A percentile compares a stretch with the other conserved stretches of the same genome.
Evolutionary conservation across 1,284 basidiomycete species (phyloP).

Genomic region (Taiwanofungus camphoratus): DNA sequence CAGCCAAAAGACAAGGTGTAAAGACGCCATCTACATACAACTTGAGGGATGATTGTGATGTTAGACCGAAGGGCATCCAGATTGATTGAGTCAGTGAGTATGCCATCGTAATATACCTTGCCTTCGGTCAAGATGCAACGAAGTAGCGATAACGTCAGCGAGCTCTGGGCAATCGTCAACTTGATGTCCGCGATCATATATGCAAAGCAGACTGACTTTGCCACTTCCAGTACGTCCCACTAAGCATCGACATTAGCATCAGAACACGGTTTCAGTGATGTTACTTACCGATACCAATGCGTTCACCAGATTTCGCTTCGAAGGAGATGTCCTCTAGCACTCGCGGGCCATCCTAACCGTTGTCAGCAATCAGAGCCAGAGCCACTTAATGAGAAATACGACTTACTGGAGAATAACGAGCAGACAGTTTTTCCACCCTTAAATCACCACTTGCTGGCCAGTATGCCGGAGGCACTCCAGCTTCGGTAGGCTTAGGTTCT

Average conservation of each 20-base stretch:
- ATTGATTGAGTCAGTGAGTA: constrained; percentile 40
- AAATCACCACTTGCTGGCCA: constrained; percentile 71
- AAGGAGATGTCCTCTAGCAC: constrained; percentile 46
- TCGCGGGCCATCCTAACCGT: constrained; percentile 34
- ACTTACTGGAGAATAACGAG: constrained; percentile 37
- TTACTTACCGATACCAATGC: constrained; percentile 58
- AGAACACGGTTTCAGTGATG: constrained; percentile 13
- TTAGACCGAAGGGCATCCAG: constrained; percentile 49
- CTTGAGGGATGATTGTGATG: constrained; percentile 45
- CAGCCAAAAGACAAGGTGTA: background rate
- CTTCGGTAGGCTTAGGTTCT: constrained; percentile 47
- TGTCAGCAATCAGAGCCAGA: no score
- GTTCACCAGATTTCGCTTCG: constrained; percentile 44
- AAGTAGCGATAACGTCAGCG: constrained; percentile 37
- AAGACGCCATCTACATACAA: constrained; percentile 23
- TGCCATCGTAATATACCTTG: constrained; percentile 32
- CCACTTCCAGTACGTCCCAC: constrained; percentile 72
- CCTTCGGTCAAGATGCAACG: constrained; percentile 47
- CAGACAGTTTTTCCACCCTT: constrained; percentile 48
- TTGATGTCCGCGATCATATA: constrained; percentile 32
- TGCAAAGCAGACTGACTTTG: constrained; percentile 48
- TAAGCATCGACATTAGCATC: constrained; percentile 9
- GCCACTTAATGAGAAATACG: no score
- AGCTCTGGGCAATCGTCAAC: constrained; percentile 30
- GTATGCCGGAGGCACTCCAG: constrained; percentile 47